Base-by-base conservation (phyloP, 345 rosid genomes). In the Iberis pinnata region DNA sequence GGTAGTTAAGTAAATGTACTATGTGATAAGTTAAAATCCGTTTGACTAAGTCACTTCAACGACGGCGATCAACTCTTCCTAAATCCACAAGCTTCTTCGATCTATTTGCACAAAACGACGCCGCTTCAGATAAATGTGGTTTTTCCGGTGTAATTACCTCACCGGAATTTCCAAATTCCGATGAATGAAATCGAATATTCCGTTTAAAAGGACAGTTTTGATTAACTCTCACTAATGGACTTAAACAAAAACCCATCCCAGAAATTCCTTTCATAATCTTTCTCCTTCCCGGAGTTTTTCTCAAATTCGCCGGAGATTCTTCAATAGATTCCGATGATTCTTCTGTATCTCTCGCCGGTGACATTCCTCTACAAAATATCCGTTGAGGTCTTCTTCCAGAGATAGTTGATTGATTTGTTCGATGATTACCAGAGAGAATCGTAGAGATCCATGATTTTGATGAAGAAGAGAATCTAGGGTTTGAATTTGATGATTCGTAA, bases 11-110 rank as follows among this genome's bases (percentile, higher is more conserved):
- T n/a, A n/a, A n/a, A n/a, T n/a, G n/a, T n/a, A n/a, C n/a, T n/a
- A n/a, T n/a, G n/a, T n/a, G n/a, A n/a, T n/a, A n/a, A n/a, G n/a
- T n/a, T n/a, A n/a, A n/a, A n/a, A n/a, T n/a, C n/a, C n/a, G n/a
- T n/a, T n/a, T n/a, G n/a, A n/a, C n/a, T n/a, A n/a, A n/a, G n/a
- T n/a, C n/a, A n/a, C n/a, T n/a, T 84, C 72, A 81, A 72, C 83
- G 93, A 80, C 85, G 83, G 10, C 20, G 82, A 73, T 75, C 74
- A 52, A 53, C 71, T 62, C 84, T 66, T 26, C 99, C 99, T 14
- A 92, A 80, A 75, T 86, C 94, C 5, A 78, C 89, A 14, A 88
- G 85, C 75, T 93, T 93, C 77, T 84, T 77, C 4, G 99, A 93
- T 51, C 97, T 68, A 61, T 82, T 93, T 4, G 73, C 88, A 60